Base-by-base conservation (phyloP, 2,329 filamentous ascomycete species). In the Pyricularia pennisetigena region DNA sequence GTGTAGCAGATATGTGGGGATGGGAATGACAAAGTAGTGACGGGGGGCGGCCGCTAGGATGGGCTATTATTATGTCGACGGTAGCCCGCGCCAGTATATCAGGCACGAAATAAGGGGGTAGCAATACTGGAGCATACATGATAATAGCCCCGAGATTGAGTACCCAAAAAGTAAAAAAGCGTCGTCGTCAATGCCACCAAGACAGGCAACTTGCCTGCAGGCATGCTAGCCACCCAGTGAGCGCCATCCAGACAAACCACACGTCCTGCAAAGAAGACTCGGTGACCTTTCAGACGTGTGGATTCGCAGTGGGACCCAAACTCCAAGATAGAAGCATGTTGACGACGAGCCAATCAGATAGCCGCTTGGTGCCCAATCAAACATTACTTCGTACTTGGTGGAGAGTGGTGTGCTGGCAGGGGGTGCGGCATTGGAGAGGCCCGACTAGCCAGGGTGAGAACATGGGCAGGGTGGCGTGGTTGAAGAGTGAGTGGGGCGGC, bases 111-210 rank as follows among this genome's bases (percentile, higher is more conserved):
- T n/a, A 49, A 49, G 41, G 70, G 72, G 72, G 72, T 70, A 68
- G 69, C 64, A 72, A 72, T 72, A 72, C 71, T 72, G 74, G 72
- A 72, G 70, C 71, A 72, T 49, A 72, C 74, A 73, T 74, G 72
- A 74, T 75, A 61, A 74, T 74, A 71, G 68, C 69, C 69, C 24
- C 64, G 64, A 65, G n/a, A 26, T 35, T 66, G 64, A 49, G 32
- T 66, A 49, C 35, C 32, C 24, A 67, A 57, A 67, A 66, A 66
- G 64, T 12, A 65, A 65, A 24, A 24, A 30, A 6, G 41, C 41
- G 41, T 49, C 20, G 57, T 61, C 57, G 57, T 61, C 57, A 61
- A 61, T 61, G 57, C 57, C 57, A 61, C 57, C 57, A 12, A 26
- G 32, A 35, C 23, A 30, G 14, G 63, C 63, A 24, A 35, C 64